phyloP scores from a whole-genome alignment of 805 yeast species.

The Candida sithepensis region DNA sequence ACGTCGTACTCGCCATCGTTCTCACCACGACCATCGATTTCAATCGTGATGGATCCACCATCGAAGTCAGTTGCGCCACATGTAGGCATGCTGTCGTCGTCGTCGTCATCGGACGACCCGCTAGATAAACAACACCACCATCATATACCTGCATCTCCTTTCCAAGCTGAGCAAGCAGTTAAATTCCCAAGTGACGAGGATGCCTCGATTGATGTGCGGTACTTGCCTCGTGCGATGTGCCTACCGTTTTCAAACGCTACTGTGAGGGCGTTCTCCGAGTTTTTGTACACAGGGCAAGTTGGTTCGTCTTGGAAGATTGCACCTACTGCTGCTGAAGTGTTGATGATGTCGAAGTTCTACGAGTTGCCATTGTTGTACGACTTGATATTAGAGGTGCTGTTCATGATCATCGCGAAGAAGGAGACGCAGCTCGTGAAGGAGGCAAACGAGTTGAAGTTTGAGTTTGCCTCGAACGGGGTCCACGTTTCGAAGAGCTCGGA shows the following conservation, averaged over 20 bases:
- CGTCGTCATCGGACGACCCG: not conserved
- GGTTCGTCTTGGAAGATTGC: constrained; percentile 70
- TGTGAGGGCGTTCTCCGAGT: constrained; percentile 65
- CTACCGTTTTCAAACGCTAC: constrained; percentile 63
- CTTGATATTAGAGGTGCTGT: constrained; percentile 62
- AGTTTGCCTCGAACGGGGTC: constrained; percentile 12
- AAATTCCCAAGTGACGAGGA: constrained; percentile 15
- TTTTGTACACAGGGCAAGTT: constrained; percentile 74
- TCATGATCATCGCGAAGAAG: constrained; percentile 65
- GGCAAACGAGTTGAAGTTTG: constrained; percentile 32
- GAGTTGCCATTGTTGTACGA: constrained; percentile 70
- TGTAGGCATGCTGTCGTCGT: not conserved
- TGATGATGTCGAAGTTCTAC: constrained; percentile 60
- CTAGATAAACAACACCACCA: not conserved
- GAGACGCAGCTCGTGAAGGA: constrained; percentile 48
- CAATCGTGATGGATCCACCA: constrained; percentile 11
- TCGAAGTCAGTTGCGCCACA: not conserved
- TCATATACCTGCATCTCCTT: too few relatives aligned
- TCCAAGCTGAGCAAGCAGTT: constrained; percentile 5
- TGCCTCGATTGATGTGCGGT: constrained; percentile 48
- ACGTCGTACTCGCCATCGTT: constrained; percentile 4
- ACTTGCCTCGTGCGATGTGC: constrained; percentile 65
- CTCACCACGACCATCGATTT: constrained; percentile 49
- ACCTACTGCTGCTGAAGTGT: constrained; percentile 64
- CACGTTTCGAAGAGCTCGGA: constrained; percentile 3